phyloP scores from a whole-genome alignment of 306 rosid genomes.

The Trifolium dubium region DNA sequence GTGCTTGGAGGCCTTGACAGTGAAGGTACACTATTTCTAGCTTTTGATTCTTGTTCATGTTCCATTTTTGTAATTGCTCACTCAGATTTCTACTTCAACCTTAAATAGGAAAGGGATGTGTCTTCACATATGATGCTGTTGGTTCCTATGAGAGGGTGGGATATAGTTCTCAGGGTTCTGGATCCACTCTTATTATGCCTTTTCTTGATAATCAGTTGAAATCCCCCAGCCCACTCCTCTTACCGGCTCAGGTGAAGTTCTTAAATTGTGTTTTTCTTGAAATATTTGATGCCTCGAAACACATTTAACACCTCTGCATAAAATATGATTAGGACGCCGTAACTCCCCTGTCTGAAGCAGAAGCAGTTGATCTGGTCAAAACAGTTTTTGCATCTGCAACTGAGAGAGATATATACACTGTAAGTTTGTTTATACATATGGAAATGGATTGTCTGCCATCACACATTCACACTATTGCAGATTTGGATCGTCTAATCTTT shows the following conservation, averaged over 20 bases:
- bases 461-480: neutral
- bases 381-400: conserved; percentile 15
- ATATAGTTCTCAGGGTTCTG: conserved; percentile 95
- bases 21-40: conserved; percentile 68
- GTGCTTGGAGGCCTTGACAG: conserved; percentile 95
- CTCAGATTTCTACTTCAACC: conserved; percentile 11
- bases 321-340: conserved; percentile 13
- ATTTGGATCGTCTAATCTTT: neutral
- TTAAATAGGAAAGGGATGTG: conserved; percentile 91
- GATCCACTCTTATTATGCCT: conserved; percentile 44
- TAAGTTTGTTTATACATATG: neutral
- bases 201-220: conserved; percentile 4
- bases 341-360: conserved; percentile 1
- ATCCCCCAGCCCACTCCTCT: conserved; percentile 17
- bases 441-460: neutral
- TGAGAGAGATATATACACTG: conserved; percentile 13
- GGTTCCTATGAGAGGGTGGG: conserved; percentile 99
- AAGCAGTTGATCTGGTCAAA: conserved; percentile 20
- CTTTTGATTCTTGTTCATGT: conserved; percentile 34
- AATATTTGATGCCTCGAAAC: neutral
- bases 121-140: conserved; percentile 98
- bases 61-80: conserved; percentile 24
- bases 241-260: conserved; percentile 18
- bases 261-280: conserved; percentile 2
- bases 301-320: neutral